phyloP scores from a whole-genome alignment of 2,329 filamentous ascomycete genomes.

The Geoglossum cookeanum region DNA sequence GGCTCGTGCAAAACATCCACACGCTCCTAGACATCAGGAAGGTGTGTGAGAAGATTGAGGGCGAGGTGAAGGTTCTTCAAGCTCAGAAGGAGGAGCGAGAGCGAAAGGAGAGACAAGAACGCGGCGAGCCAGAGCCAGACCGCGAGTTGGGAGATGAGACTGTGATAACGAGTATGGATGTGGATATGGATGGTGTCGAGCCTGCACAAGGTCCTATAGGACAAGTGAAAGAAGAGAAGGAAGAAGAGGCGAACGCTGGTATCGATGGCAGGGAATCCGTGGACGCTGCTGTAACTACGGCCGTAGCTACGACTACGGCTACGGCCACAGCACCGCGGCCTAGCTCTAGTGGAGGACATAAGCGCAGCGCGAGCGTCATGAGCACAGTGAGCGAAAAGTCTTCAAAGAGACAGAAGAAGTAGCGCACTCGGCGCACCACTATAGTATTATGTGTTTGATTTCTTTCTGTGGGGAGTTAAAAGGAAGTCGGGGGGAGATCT shows the following conservation, averaged over 20 bases:
- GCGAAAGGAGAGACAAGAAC: not conserved
- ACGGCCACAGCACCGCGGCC: constrained; percentile 1
- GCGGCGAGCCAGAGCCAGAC: constrained; percentile 7
- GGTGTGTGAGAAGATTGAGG: constrained; percentile 55
- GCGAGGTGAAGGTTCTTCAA: constrained; percentile 37
- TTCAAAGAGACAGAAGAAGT: constrained; percentile 26
- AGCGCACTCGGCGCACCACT: not conserved
- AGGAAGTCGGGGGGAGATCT: too few species aligned
- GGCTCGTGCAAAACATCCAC: constrained; percentile 47
- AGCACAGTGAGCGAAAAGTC: constrained; percentile 47
- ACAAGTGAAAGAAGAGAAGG: constrained; percentile 12
- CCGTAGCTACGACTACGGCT: not conserved
- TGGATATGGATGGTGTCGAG: constrained; percentile 18
- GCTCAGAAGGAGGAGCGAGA: constrained; percentile 9
- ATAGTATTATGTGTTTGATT: too few species aligned
- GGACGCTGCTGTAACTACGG: constrained; percentile 5
- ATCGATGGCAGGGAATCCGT: constrained; percentile 5
- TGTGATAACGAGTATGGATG: constrained; percentile 15
- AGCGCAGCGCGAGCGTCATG: constrained; percentile 68
- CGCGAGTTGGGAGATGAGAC: constrained; percentile 15
- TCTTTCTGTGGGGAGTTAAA: too few species aligned
- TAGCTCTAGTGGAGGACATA: constrained; percentile 28
- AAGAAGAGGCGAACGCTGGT: constrained; percentile 8
- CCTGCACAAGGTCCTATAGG: constrained; percentile 13
- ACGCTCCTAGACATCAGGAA: constrained; percentile 55